phyloP scores from a whole-genome alignment of 495 filamentous ascomycete species.

The Cercophora samala region DNA sequence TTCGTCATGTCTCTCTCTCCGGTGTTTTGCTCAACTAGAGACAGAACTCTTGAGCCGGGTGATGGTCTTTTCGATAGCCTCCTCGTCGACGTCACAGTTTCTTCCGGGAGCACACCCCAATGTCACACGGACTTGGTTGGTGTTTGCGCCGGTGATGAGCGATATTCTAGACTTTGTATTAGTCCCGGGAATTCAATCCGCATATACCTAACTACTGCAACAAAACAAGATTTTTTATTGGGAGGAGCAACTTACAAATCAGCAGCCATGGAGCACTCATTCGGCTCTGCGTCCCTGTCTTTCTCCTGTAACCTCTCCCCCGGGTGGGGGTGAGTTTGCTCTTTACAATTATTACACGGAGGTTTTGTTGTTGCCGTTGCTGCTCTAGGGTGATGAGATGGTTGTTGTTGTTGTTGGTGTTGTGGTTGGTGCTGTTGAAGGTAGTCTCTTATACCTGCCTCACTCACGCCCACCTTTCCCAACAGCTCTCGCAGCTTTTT shows the following conservation, averaged over 20 bases:
- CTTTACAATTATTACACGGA: too few relatives aligned
- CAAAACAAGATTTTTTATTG: too few relatives aligned
- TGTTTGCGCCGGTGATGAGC: conserved; percentile 14
- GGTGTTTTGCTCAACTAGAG: not conserved
- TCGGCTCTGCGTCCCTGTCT: not conserved
- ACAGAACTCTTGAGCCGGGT: not conserved
- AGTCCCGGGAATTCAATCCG: too few relatives aligned
- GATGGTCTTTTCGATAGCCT: not conserved
- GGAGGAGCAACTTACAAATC: conserved; percentile 17
- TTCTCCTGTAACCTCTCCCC: too few relatives aligned
- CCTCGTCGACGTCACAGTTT: conserved; percentile 16
- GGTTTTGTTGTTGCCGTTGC: too few relatives aligned
- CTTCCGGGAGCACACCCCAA: conserved; percentile 16
- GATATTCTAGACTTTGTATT: conserved; percentile 14
- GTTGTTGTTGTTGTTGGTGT: not conserved
- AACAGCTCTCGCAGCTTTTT: conserved; percentile 32
- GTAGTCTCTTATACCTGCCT: conserved; percentile 24
- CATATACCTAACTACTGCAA: too few relatives aligned
- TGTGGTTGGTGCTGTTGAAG: not conserved
- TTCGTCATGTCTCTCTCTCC: not conserved
- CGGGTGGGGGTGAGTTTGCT: too few relatives aligned
- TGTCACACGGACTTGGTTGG: conserved; percentile 12
- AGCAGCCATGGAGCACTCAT: conserved; percentile 18
- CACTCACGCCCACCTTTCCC: conserved; percentile 23
- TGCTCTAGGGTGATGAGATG: too few relatives aligned